Evolutionary conservation across 2,329 filamentous ascomycete species (phyloP), one percentile per base, ranked within the genome.

Genomic region (Stagonosporopsis rhizophila): DNA sequence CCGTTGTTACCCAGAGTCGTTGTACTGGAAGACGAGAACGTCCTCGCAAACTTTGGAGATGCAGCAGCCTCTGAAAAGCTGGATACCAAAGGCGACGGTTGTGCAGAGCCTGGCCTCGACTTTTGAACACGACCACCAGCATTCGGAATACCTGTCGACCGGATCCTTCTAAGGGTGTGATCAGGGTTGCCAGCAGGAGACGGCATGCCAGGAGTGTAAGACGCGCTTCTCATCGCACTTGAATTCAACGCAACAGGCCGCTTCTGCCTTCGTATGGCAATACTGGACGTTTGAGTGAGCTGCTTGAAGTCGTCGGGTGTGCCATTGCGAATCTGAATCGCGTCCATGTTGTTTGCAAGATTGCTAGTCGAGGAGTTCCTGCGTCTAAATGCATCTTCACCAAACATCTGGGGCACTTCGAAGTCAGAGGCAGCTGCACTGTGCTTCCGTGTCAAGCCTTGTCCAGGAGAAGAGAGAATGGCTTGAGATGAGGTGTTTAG

Each of bases 121-220:
- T 83, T 83, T 58, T 80, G 78, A 22, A 83, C 75, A 40, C 80
- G 79, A 17, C 80, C 79, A 23, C 72, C 71, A 44, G 70, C 75
- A 52, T 76, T 78, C n/a, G 73, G 61, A 52, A 81, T 73, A 11
- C 79, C 78, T 41, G 76, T 78, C 12, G 80, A 82, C 46, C 79
- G 73, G 45, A 82, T 82, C 25, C 80, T 77, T 30, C 80, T 79
- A 14, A 82, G 70, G 8, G 70, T 71, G 22, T 78, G 77, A 40
- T 78, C 76, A 35, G 60, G 63, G 49, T 65, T 70, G 35, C 67
- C 68, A 28, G 78, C 75, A 35, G 80, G 72, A 56, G 77, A 75
- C 22, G 72, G 71, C 73, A 78, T 73, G 8, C 74, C 70, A 38
- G 72, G 71, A 25, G 70, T 75, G 64, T 79, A 79, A 0, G 78